A percentile compares a stretch with the other conserved stretches of the same genome.
Conservation (phyloP, 1,139 yeast species). For the Diutina sp. region DNA sequence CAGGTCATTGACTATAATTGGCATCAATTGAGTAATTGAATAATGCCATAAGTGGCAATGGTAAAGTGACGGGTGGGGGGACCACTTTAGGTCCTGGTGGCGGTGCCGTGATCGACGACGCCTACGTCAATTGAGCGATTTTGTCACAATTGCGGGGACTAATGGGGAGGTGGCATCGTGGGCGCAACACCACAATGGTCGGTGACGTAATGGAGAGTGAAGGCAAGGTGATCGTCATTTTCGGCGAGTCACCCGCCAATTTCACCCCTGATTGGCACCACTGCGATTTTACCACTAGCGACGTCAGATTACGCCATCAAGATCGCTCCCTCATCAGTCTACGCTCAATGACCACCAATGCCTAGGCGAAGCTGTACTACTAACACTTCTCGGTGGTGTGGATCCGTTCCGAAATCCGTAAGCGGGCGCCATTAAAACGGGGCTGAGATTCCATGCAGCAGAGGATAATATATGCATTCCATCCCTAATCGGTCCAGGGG, state of each 20-base stretch:
- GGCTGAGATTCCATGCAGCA: background rate
- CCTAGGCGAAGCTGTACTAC: no score
- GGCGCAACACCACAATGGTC: background rate
- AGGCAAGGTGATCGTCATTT: background rate
- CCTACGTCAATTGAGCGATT: background rate
- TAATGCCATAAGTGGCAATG: no score
- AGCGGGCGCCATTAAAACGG: background rate
- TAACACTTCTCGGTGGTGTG: no score
- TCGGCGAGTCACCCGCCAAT: background rate
- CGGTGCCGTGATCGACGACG: no score
- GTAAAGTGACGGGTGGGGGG: no score
- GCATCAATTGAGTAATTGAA: no score
- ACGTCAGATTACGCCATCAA: no score
- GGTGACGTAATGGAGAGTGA: background rate
- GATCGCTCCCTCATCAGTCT: no score
- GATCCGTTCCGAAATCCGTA: background rate
- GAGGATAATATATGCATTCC: background rate
- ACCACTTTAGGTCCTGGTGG: no score
- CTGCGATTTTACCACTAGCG: background rate
- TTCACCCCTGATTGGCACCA: background rate
- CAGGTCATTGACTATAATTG: no score
- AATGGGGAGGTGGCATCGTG: background rate
- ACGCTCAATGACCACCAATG: no score
- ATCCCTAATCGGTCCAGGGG: background rate
- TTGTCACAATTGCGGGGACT: background rate